Evolutionary conservation across 2,329 filamentous ascomycete species (phyloP), one percentile per base, ranked within the genome.

Genomic region (Dactylellina cionopaga): DNA sequence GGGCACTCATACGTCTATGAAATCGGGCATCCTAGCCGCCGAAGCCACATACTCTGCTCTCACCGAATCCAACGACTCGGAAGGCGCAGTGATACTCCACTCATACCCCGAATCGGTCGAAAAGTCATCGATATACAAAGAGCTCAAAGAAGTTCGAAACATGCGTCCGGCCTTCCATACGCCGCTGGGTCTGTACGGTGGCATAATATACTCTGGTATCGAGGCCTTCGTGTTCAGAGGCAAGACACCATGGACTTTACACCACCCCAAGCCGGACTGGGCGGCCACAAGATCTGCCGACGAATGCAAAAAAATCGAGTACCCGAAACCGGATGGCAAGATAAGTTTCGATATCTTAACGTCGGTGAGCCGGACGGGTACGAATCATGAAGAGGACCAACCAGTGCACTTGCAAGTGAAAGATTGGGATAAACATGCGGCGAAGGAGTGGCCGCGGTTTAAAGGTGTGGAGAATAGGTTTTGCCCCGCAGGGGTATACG

Each of bases 351-450:
- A 99, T 80, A 96, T 99, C 76, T 82, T 99, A 79, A 99, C 95
- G 1, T 96, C 91, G 78, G 95, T 99, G 11, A 96, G 90, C 76
- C 88, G 95, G 65, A 98, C 95, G 3, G 95, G 95, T 37, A 99
- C 95, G 29, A 98, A 98, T 82, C 95, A 99, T 81, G 95, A 98
- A 81, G 95, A 99, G 82, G 95, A 99, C 80, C 93, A 99, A 82
- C 95, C 95, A 0, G 92, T 96, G 54, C 95, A 99, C 81, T 83
- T 99, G 77, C 92, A 96, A 81, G 94, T 99, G 76, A 87, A 90
- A 81, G 92, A 99, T 81, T 97, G 92, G 92, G 92, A 97, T 77
- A 88, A 89, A 78, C 95, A 99, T 82, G 90, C 92, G 1, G 84
- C 89, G 74, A 87, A 88, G 80, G 89, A 92, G 56, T 99, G 89